These are phyloP conservation scores for Calcarisporium arbuscula DNA, from an alignment of 2,329 filamentous ascomycete genomes.

Conservation along the genomic window DNA sequence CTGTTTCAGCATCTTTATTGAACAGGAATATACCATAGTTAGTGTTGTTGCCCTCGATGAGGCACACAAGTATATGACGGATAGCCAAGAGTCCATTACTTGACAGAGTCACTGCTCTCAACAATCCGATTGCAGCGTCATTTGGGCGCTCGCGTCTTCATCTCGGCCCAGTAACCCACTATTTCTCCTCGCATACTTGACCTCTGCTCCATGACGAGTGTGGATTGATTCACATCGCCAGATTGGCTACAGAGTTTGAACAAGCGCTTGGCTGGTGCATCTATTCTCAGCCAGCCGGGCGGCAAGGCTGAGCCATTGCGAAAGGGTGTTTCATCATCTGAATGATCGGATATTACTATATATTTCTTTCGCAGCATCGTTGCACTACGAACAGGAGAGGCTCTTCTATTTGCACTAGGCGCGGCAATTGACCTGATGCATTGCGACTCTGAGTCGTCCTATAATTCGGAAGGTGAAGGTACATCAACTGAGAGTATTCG, in stretches of 20 bases:
- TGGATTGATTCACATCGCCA: constrained; percentile 65
- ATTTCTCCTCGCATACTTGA: constrained; percentile 63
- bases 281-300: neutral
- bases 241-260: constrained; percentile 48
- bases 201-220: constrained; percentile 63
- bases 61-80: constrained; percentile 69
- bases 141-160: constrained; percentile 57
- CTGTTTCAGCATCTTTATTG: constrained; percentile 59
- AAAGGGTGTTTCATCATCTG: neutral
- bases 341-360: neutral
- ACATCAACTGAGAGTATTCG: no score
- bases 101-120: constrained; percentile 57
- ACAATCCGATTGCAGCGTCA: constrained; percentile 68
- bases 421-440: constrained; percentile 24
- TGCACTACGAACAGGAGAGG: constrained; percentile 35
- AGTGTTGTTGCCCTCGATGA: constrained; percentile 67
- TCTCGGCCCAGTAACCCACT: constrained; percentile 73
- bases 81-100: constrained; percentile 41
- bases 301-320: neutral
- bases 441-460: no score
- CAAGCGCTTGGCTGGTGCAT: constrained; percentile 37
- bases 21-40: constrained; percentile 39
- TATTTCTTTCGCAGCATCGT: constrained; percentile 38
- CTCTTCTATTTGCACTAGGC: constrained; percentile 39
- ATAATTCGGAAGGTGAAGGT: no score